Evolutionary conservation across 495 filamentous ascomycete species (phyloP), one percentile per base, ranked within the genome.

Genomic region (Platismatia glauca): DNA sequence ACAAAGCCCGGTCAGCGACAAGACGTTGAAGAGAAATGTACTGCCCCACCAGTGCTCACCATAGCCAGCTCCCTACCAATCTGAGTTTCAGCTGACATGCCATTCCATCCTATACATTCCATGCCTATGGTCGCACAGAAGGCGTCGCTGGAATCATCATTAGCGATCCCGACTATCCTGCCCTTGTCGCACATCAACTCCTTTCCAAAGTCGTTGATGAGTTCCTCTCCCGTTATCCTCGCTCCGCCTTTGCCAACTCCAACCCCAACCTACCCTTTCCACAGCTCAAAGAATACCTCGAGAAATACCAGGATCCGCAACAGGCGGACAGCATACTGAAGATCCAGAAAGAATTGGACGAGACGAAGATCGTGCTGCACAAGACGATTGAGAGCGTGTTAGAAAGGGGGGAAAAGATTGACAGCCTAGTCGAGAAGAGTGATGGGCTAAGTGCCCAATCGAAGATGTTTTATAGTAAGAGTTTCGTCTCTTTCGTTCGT

Each of bases 311-410:
- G 77, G 88, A 96, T 71, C 90, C 92, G 31, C 78, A 83, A 72
- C 82, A 95, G 74, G 92, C 91, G 58, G 91, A 91, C 75, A 90
- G 84, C 75, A 94, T 96, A 69, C 83, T 90, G 81, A 93, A 88
- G 81, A 96, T 97, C 68, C 95, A 97, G 77, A 87, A 89, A 76
- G 92, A 98, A 76, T 80, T 98, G 64, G 91, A 97, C 67, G 91
- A 97, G 81, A 98, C 95, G 61, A 98, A 97, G 84, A 94, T 96
- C 71, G 86, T 95, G 52, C 81, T 98, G 62, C 91, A 96, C 76
- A 95, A 96, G 84, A 94, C 90, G n/a, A 93, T 95, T 68, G 89
- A 94, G 76, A 86, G 83, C 70, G 89, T 95, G 60, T 75, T 96
- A 68, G 88, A 95, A 77, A 80, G 91, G 43, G 88, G 88, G 37